Evolutionary conservation across 2,329 filamentous ascomycete genomes (phyloP), one percentile per base, ranked within the genome.

Genomic region (Xylaria sp.): DNA sequence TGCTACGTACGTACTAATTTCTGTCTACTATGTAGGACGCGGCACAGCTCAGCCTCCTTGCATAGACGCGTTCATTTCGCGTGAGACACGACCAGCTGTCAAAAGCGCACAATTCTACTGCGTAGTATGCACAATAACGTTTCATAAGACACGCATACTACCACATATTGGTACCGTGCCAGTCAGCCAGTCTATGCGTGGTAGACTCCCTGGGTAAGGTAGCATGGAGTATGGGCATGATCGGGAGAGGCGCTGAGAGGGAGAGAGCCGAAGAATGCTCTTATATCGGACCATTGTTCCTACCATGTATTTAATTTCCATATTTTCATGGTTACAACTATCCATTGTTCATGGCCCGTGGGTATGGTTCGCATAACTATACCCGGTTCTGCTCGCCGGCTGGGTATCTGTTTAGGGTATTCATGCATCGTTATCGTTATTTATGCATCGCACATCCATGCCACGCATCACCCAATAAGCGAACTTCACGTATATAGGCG

Each of bases 11-110:
- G n/a, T 34, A 34, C 16, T 34, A 34, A 34, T 34, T 34, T 13
- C 29, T 6, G 16, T 34, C 29, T 13, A n/a, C n/a, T n/a, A n/a
- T n/a, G n/a, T n/a, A n/a, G 29, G 29, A 34, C 29, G 29, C 29
- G 29, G 11, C 16, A 34, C 44, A 41, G 44, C 48, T 7, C 45
- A 52, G 20, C 38, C 47, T 42, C 44, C 29, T 34, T 34, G 29
- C 29, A 34, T 34, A 34, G 21, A 57, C 57, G 57, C 56, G 54
- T 57, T 48, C 54, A 50, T 54, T 54, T 54, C 57, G 57, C 45
- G 57, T 52, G n/a, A 22, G 17, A n/a, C 26, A 39, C n/a, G n/a
- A n/a, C n/a, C n/a, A n/a, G n/a, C n/a, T 22, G 18, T 22, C 21
- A 19, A 38, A 20, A 34, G n/a, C 16, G 21, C 18, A 24, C 39